Base-by-base conservation (phyloP, 2,329 filamentous ascomycete species). In the Diaporthe citrichinensis region DNA sequence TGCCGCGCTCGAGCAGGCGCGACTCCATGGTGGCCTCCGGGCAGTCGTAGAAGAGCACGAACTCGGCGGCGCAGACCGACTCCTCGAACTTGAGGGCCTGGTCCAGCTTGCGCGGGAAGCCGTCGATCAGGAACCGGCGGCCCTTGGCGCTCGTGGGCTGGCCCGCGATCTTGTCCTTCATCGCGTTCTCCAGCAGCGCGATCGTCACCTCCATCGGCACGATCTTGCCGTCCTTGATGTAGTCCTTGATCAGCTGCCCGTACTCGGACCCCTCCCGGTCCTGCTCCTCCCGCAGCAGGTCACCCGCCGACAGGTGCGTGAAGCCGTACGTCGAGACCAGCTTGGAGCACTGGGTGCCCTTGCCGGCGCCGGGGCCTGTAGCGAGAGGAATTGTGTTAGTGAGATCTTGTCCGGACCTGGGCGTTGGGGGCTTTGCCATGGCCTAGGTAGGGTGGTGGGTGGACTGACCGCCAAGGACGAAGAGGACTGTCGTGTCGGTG, bases 131-230 rank as follows among this genome's bases (percentile, higher is more conserved):
- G 88, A 98, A 98, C 81, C 94, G 92, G 72, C 90, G 90, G 83
- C 92, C 93, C 78, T 82, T 81, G 72, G 78, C 80, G 71, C 82
- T 80, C 17, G 76, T 71, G 14, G 71, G 36, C 10, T 87, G 84
- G 74, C 88, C 85, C 74, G 88, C 82, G 71, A 98, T 91, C 17
- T 90, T 89, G 12, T 90, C 91, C 74, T 89, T 89, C 95, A 99
- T 98, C 75, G 96, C 95, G 85, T 98, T 98, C 86, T 98, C 96
- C 58, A 99, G 90, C 49, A 99, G 87, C 81, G 96, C 93, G 76
- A 99, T 94, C 7, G 97, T 99, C 69, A 98, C 95, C 85, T 98
- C 96, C 95, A 98, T 98, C n/a, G 97, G 97, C 78, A 99, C 97
- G 84, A 99, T 99, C 80, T 92, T 92, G 76, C 97, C 97, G 83